Evolutionary conservation across 306 rosid genomes (phyloP).

Genomic region (Hippophae tibetana): DNA sequence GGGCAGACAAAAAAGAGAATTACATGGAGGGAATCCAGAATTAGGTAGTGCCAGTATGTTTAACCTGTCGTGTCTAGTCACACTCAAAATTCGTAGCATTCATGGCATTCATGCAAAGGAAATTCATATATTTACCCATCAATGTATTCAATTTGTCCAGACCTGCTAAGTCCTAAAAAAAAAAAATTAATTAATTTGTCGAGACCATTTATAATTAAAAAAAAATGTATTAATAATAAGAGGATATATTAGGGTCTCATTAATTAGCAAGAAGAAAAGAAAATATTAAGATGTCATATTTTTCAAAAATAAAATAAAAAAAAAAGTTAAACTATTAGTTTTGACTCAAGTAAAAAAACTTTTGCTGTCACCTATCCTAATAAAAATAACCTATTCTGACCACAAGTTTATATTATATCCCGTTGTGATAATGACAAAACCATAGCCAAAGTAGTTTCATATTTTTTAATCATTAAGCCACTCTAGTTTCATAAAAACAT

Average conservation of each 20-base stretch:
- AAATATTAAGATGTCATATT: too few relatives aligned
- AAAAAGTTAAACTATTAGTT: too few relatives aligned
- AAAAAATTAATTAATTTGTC: conserved; percentile 19
- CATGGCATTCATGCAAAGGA: conserved; percentile 45
- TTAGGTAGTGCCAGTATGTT: conserved; percentile 31
- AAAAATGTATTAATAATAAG: too few relatives aligned
- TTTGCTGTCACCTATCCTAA: too few relatives aligned
- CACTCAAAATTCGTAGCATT: conserved; percentile 40
- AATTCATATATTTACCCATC: conserved; percentile 7
- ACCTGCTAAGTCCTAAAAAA: conserved; percentile 14
- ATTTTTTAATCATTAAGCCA: conserved; percentile 8
- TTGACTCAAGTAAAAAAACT: too few relatives aligned
- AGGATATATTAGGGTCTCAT: too few relatives aligned
- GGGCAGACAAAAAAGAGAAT: conserved; percentile 44
- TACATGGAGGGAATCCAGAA: conserved; percentile 39
- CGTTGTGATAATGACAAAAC: conserved; percentile 1
- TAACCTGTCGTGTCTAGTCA: conserved; percentile 54
- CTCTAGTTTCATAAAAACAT: neutral
- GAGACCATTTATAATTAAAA: neutral
- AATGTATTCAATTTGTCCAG: conserved; percentile 43
- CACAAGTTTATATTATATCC: too few relatives aligned
- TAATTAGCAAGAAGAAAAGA: too few relatives aligned
- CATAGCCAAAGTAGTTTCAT: conserved; percentile 23
- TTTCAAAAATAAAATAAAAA: too few relatives aligned
- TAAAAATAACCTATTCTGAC: too few relatives aligned